Conservation (phyloP, 2,329 filamentous ascomycete genomes). For the Penicillium aurantiogriseum region DNA sequence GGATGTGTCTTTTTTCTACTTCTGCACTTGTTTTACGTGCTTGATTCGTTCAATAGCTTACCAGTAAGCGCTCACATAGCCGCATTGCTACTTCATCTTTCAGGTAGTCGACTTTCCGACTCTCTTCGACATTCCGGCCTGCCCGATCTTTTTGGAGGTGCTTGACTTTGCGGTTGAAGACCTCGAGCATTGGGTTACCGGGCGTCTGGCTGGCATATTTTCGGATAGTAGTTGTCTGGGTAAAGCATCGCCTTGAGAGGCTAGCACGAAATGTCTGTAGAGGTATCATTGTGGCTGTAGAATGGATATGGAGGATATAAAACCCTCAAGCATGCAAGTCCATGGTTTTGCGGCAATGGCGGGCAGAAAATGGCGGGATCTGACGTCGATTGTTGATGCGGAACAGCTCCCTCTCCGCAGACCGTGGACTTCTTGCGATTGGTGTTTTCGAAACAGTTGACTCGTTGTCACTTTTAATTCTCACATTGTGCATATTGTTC, state of each 20-base stretch:
- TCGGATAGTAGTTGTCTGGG: constrained; percentile 33
- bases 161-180: constrained; percentile 88
- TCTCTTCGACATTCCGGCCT: constrained; percentile 65
- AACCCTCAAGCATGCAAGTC: constrained; percentile 4
- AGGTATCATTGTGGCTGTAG: constrained; percentile 18
- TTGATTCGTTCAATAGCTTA: constrained; percentile 39
- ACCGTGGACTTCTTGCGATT: constrained; percentile 6
- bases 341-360: constrained; percentile 3
- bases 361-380: constrained; percentile 15
- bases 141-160: constrained; percentile 89
- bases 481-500: neutral
- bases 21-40: neutral
- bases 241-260: constrained; percentile 17
- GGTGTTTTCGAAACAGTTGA: neutral
- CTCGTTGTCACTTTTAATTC: neutral
- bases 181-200: constrained; percentile 74
- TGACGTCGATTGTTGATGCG: constrained; percentile 31
- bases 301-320: constrained; percentile 3
- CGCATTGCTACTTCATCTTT: constrained; percentile 87
- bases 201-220: constrained; percentile 76
- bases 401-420: constrained; percentile 23
- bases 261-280: constrained; percentile 17
- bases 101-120: constrained; percentile 83
- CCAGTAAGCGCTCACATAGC: constrained; percentile 79
- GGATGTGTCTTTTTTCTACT: neutral